Base-by-base conservation (phyloP, 352 stramenopile species). In the Pythium brachiatum region DNA sequence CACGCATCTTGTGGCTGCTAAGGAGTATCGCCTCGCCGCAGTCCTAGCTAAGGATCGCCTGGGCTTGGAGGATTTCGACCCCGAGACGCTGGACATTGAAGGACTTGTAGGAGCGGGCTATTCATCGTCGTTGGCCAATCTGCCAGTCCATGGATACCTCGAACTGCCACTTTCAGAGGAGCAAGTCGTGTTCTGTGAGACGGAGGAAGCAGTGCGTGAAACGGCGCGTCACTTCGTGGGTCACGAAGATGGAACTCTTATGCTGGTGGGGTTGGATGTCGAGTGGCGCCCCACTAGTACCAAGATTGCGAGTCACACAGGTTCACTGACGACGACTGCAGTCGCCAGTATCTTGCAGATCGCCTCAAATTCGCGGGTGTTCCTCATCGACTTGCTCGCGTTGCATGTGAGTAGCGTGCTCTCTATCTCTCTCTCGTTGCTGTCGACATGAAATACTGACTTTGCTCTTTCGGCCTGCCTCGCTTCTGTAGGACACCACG, bases 271-370 rank as follows among this genome's bases (percentile, higher is more conserved):
- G 5, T 64, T 90, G 16, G 81, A 90, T 44, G 81, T 90, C 9
- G 81, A 90, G 53, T 90, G 81, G 81, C 77, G 80, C 11, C 81
- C 81, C 3, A 70, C 69, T 15, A 76, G 60, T 52, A 62, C 60
- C 43, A 73, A 76, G 53, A 70, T 68, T 44, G 60, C 64, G 4
- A 68, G 8, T n/a, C 34, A 57, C 25, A 72, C 59, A 7, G 64
- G 63, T 3, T 1, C 31, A 9, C 4, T 62, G 7, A 73, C 56
- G 1, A 74, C 66, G 8, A 79, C 53, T 15, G 62, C 75, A 2
- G 55, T 88, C 12, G 81, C 81, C 0, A 90, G 81, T 32, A 83
- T 88, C 38, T 55, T 90, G 15, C 81, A 90, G 50, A 85, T 90
- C 31, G 77, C 81, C 11, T 77, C 79, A 5, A 38, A 34, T 6